These are phyloP conservation scores for Blastomyces parvus DNA, from an alignment of 2,329 filamentous ascomycete species.

Conservation along the genomic window DNA sequence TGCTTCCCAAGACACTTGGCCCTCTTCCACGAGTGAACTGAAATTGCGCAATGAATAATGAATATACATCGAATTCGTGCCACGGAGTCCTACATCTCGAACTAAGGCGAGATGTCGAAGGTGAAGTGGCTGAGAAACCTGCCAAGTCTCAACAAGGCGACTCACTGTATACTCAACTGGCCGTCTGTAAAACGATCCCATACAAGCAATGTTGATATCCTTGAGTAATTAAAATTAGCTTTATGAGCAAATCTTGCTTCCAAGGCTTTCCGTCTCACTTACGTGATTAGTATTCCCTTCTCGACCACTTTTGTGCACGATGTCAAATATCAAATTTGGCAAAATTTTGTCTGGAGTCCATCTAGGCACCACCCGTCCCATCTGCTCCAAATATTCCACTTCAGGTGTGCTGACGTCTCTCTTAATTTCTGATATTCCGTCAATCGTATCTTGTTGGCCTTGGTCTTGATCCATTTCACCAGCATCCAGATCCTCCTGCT, in stretches of 20 bases:
- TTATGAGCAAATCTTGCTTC: constrained; percentile 9
- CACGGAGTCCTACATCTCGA: constrained; percentile 42
- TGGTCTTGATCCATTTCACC: constrained; percentile 28
- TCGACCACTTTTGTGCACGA: constrained; percentile 39
- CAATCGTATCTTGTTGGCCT: constrained; percentile 18
- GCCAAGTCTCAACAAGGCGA: constrained; percentile 48
- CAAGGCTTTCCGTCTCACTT: constrained; percentile 14
- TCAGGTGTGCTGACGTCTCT: constrained; percentile 4
- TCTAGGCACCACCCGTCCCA: constrained; percentile 36
- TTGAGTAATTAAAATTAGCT: constrained; percentile 13
- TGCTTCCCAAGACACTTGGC: constrained; percentile 46
- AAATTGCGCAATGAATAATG: constrained; percentile 48
- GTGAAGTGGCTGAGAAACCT: constrained; percentile 49
- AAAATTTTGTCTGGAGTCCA: constrained; percentile 48
- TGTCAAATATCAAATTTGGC: constrained; percentile 44
- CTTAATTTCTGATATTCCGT: constrained; percentile 11
- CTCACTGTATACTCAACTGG: constrained; percentile 45
- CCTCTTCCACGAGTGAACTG: constrained; percentile 42
- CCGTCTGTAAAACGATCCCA: constrained; percentile 46
- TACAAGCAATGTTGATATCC: constrained; percentile 34
- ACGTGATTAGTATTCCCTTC: constrained; percentile 43
- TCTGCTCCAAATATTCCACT: constrained; percentile 22
- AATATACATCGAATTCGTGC: constrained; percentile 43
- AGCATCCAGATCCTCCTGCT: constrained; percentile 22
- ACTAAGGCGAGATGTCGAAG: constrained; percentile 49